A percentile compares a stretch with the other conserved stretches of the same genome.
Evolutionary conservation across 768 basidiomycete genomes (phyloP).

Genomic region (Tulasnella sp.): DNA sequence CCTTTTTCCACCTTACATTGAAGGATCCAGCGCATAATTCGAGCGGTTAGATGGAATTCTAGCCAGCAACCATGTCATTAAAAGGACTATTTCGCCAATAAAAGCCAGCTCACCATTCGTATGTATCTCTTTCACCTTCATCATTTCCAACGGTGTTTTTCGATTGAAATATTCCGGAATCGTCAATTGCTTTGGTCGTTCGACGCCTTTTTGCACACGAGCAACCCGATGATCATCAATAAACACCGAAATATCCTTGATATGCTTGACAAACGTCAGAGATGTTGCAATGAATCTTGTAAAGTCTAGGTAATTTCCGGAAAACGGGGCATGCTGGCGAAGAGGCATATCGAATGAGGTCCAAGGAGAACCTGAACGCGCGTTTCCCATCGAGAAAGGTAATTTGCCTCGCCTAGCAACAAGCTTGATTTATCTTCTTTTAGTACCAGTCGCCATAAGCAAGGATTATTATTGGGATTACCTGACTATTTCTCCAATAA

Average conservation of each 20-base stretch:
- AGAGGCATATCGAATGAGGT: conserved; percentile 84
- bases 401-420: conserved; percentile 60
- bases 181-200: conserved; percentile 36
- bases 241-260: conserved; percentile 65
- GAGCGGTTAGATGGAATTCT: conserved; percentile 69
- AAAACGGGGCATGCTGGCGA: conserved; percentile 67
- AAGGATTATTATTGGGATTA: conserved; percentile 2
- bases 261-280: conserved; percentile 80
- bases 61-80: conserved; percentile 10
- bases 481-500: conserved; percentile 87
- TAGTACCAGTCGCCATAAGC: neutral
- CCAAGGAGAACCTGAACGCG: conserved; percentile 53
- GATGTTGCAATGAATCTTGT: conserved; percentile 80
- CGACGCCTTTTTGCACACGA: conserved; percentile 48
- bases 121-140: conserved; percentile 55
- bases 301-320: conserved; percentile 67
- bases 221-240: conserved; percentile 67
- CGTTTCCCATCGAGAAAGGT: conserved; percentile 26
- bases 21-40: conserved; percentile 76
- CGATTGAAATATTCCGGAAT: conserved; percentile 42
- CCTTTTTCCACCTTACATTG: conserved; percentile 47
- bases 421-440: too few species aligned
- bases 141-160: conserved; percentile 44
- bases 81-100: conserved; percentile 4
- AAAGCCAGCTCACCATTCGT: conserved; percentile 27